A percentile compares a stretch with the other conserved stretches of the same genome.
Evolutionary conservation across 441 rosid species (phyloP).

Genomic region (Croton laevigatus): DNA sequence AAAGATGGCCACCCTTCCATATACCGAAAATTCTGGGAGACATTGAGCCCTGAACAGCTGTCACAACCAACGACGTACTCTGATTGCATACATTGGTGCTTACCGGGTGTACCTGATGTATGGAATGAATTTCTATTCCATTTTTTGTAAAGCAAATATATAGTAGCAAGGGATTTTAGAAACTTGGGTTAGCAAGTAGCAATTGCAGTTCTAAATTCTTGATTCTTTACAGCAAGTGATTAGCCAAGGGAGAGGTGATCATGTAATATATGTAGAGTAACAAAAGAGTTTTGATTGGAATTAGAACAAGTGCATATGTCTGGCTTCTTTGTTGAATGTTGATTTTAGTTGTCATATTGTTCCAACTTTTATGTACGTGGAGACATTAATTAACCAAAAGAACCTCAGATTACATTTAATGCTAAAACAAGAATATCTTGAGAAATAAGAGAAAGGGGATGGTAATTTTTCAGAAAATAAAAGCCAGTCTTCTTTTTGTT

Average conservation of each 20-base stretch:
- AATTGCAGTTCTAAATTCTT: neutral
- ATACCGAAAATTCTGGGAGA: constrained; percentile 93
- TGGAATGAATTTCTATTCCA: constrained; percentile 90
- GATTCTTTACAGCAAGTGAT: neutral
- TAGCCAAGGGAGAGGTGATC: neutral
- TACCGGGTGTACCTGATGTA: constrained; percentile 90
- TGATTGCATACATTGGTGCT: constrained; percentile 95
- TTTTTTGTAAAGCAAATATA: constrained; percentile 37
- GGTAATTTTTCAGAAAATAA: neutral
- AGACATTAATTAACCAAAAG: neutral
- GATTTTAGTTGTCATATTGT: neutral
- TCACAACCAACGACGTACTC: constrained; percentile 67
- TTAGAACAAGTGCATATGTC: neutral
- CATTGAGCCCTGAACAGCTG: constrained; percentile 52
- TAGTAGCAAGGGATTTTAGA: neutral
- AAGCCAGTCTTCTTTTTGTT: no score
- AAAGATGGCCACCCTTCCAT: constrained; percentile 95
- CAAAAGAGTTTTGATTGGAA: neutral
- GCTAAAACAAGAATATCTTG: neutral
- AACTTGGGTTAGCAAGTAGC: neutral
- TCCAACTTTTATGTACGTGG: neutral
- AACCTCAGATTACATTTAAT: neutral
- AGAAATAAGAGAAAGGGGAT: neutral
- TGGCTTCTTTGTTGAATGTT: neutral
- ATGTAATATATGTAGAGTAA: neutral